These are phyloP conservation scores for Moesziomyces antarcticus DNA, from an alignment of 1,284 basidiomycete genomes.

Conservation along the genomic window DNA sequence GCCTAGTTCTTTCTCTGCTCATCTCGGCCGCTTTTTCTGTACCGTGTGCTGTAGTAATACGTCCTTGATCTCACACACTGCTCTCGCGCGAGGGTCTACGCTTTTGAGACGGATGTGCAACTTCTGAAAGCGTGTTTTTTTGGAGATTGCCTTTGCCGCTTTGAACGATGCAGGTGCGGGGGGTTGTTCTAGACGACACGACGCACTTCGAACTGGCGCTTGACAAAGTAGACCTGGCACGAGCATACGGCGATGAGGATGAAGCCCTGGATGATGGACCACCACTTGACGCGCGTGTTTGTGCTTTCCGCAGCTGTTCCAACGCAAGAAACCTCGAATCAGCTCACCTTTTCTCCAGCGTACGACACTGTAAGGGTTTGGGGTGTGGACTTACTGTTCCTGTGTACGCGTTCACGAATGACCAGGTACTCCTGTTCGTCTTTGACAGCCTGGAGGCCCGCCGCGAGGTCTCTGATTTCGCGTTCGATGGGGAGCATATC, in stretches of 20 bases:
- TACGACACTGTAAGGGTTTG: not conserved
- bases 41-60: slow-evolving; percentile 34
- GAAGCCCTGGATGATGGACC: slow-evolving; percentile 90
- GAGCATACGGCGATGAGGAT: slow-evolving; percentile 89
- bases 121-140: not conserved
- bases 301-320: slow-evolving; percentile 69
- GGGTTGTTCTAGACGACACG: slow-evolving; percentile 36
- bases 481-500: slow-evolving; percentile 82
- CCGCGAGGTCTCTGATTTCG: slow-evolving; percentile 89
- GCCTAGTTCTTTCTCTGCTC: not conserved
- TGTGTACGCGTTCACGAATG: slow-evolving; percentile 88
- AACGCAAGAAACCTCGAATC: not conserved
- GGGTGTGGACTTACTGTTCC: slow-evolving; percentile 75
- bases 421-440: slow-evolving; percentile 99
- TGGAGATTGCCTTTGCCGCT: not conserved
- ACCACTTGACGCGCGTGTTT: slow-evolving; percentile 97
- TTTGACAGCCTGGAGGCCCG: slow-evolving; percentile 87
- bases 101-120: not conserved
- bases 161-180: not conserved
- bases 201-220: slow-evolving; percentile 71
- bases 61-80: not conserved
- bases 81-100: not conserved
- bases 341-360: not conserved
- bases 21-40: not conserved
- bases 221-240: slow-evolving; percentile 98